Evolutionary conservation across 192 early-diverging fungal species (phyloP), one percentile per base, ranked within the genome.

Genomic region (Linnemannia exigua): DNA sequence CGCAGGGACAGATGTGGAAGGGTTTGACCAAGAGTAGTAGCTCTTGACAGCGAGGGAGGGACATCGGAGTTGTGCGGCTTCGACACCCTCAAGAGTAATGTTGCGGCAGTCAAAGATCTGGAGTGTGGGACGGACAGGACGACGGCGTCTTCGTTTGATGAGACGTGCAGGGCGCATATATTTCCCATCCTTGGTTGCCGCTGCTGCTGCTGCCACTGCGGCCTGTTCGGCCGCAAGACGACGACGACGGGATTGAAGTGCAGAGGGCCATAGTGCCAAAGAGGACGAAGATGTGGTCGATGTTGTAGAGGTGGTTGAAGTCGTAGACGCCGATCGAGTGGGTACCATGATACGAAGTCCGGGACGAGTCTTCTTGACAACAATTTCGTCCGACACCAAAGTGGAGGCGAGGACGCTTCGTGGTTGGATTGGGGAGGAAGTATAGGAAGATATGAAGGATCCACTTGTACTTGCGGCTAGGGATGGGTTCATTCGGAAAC

Each of bases 61-160:
- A 19, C 85, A 85, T 25, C 81, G 88, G 17, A 67, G 74, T 20
- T 88, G 83, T 1, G 90, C 89, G 0, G 70, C 71, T 20, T 82
- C 82, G 36, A 92, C 88, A 5, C 91, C 91, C 16, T 75, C 76
- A 28, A 89, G 87, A 0, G 91, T 89, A 25, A 92, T 89, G 67
- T 90, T 89, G 15, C 82, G 72, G 70, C 91, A 92, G 50, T 92
- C 91, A 70, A 90, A 82, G 17, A 92, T 88, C 47, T 92, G 89
- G 0, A 92, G 67, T 11, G 71, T 74, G 0, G 78, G 84, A 7
- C 81, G 73, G 17, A 74, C 84, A 5, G 80, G 66, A 15, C 41
- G n/a, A n/a, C n/a, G n/a, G n/a, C n/a, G 19, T 33, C 77, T 41
- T n/a, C 51, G 66, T 15, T 33, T 67, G 9, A 17, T 20, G 8